These are phyloP conservation scores for Thymus quinquecostatus DNA, from an alignment of 257 asterid genomes.

Conservation along the genomic window DNA sequence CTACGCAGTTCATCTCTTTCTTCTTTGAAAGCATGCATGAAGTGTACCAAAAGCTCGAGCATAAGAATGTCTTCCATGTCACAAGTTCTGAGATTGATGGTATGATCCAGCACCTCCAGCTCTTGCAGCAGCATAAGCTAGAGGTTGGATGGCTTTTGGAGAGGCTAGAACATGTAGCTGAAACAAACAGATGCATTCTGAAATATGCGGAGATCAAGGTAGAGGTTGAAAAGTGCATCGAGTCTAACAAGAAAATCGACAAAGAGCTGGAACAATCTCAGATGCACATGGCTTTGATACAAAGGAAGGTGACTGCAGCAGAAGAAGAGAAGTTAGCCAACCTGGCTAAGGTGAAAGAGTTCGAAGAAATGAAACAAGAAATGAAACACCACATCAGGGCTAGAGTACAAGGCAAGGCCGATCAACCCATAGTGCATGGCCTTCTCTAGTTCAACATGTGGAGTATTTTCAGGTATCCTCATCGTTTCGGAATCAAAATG, in stretches of 20 bases:
- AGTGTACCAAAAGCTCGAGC: neutral
- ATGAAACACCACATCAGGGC: neutral
- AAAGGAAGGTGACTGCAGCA: neutral
- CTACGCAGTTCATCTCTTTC: neutral
- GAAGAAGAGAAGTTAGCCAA: neutral
- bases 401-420: neutral
- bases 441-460: neutral
- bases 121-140: neutral
- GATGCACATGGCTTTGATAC: neutral
- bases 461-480: too few relatives aligned
- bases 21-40: neutral
- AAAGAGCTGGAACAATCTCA: neutral
- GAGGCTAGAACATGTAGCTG: neutral
- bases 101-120: neutral
- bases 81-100: neutral
- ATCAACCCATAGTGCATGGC: conserved; percentile 23
- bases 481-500: too few relatives aligned
- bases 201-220: neutral
- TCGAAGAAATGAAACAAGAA: neutral
- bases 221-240: neutral
- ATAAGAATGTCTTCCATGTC: neutral
- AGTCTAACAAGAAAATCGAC: neutral
- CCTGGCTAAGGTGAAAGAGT: neutral
- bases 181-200: neutral
- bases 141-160: conserved; percentile 12